Conservation (phyloP, 1,284 basidiomycete genomes). For the Takashimella tepidaria region DNA sequence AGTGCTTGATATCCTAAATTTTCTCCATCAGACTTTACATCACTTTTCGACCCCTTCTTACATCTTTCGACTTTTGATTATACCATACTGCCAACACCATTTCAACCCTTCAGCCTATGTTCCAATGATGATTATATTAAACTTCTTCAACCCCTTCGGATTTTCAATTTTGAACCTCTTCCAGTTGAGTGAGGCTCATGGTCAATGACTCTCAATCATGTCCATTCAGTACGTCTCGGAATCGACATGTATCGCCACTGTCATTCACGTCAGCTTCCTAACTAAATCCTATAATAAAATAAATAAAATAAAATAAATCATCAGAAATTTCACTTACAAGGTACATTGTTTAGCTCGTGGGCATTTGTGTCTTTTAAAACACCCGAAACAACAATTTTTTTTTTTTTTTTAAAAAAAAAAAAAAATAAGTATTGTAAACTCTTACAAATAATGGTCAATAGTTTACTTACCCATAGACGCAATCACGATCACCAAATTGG, state of each 20-base stretch:
- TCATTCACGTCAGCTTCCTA: no score
- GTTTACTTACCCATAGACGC: slow-evolving; percentile 31
- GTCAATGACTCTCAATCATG: slow-evolving; percentile 31
- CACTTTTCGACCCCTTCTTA: neutral
- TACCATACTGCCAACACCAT: neutral
- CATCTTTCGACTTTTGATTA: neutral
- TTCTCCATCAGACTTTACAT: neutral
- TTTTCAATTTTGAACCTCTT: no score
- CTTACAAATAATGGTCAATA: no score
- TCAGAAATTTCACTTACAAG: slow-evolving; percentile 31
- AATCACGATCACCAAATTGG: slow-evolving; percentile 35
- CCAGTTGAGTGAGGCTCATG: no score
- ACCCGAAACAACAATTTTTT: neutral
- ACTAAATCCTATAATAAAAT: no score
- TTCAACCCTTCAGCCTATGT: no score
- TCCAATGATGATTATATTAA: no score
- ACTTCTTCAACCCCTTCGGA: no score
- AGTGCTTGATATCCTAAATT: no score
- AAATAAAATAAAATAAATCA: no score
- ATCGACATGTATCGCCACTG: slow-evolving; percentile 36
- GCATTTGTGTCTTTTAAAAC: slow-evolving; percentile 26
- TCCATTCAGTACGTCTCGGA: slow-evolving; percentile 31
- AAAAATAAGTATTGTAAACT: no score
- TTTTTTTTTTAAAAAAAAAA: no score
- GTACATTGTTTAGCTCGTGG: slow-evolving; percentile 28